phyloP scores from a whole-genome alignment of 805 yeast species.

The Saccharomycopsis babjevae region DNA sequence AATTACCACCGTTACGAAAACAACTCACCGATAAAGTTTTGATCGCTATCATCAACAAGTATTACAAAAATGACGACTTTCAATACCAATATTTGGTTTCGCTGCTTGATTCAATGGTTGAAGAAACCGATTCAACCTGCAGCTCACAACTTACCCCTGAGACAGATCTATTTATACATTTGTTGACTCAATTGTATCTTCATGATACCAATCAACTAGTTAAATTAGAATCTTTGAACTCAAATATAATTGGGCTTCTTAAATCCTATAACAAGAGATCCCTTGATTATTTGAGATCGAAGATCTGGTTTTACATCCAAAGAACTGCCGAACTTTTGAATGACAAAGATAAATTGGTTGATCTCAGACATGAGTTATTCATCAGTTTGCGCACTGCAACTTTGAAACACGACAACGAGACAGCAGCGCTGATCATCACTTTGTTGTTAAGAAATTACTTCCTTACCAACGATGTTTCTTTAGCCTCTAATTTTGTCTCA shows the following conservation, averaged over 20 bases:
- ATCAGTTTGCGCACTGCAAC: slow-evolving; percentile 77
- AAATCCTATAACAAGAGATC: slow-evolving; percentile 67
- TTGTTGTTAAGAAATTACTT: slow-evolving; percentile 74
- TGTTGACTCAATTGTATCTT: slow-evolving; percentile 67
- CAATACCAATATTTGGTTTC: slow-evolving; percentile 32
- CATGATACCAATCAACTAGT: slow-evolving; percentile 49
- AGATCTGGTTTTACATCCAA: slow-evolving; percentile 84
- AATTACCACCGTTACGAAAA: slow-evolving; percentile 65
- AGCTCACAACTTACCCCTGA: slow-evolving; percentile 56
- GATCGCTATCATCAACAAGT: slow-evolving; percentile 45
- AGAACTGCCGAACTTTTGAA: slow-evolving; percentile 60
- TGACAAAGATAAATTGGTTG: slow-evolving; percentile 32
- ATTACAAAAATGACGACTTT: slow-evolving; percentile 39
- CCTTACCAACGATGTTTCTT: slow-evolving; percentile 67
- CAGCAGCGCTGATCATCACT: slow-evolving; percentile 82
- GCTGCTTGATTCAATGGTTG: slow-evolving; percentile 29
- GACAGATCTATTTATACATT: slow-evolving; percentile 66
- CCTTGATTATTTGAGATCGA: slow-evolving; percentile 77
- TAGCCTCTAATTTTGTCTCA: slow-evolving; percentile 81
- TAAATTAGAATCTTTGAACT: slow-evolving; percentile 44
- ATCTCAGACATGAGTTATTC: slow-evolving; percentile 63
- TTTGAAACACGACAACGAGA: slow-evolving; percentile 84
- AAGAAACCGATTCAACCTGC: slow-evolving; percentile 20
- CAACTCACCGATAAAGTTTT: slow-evolving; percentile 47
- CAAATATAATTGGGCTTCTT: slow-evolving; percentile 38